Percentiles rank a stretch among this genome's conserved stretches.
These are phyloP conservation scores for Taiozyma sp. DNA, from an alignment of 1,139 yeast species.

Conservation along the genomic window DNA sequence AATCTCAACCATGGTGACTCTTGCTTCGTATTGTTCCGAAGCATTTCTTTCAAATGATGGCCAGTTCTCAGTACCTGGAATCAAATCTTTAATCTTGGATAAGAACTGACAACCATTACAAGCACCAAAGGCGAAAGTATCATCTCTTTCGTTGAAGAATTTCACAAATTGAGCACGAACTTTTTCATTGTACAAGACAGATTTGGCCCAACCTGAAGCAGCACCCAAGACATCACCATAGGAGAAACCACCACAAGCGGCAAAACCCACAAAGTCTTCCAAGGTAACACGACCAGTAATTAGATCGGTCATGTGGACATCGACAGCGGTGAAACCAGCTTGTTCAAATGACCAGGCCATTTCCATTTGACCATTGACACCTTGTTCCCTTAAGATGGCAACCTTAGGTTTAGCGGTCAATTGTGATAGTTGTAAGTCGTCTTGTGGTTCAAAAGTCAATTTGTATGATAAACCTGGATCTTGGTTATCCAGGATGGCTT, in stretches of 20 bases:
- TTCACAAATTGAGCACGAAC: slow-evolving; percentile 71
- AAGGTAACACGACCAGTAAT: slow-evolving; percentile 68
- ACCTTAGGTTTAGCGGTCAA: slow-evolving; percentile 67
- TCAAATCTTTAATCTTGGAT: slow-evolving; percentile 78
- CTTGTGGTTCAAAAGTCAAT: slow-evolving; percentile 59
- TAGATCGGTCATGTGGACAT: slow-evolving; percentile 96
- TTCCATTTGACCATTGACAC: slow-evolving; percentile 97
- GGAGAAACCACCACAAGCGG: slow-evolving; percentile 99
- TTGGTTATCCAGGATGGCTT: slow-evolving; percentile 63
- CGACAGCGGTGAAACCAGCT: slow-evolving; percentile 91
- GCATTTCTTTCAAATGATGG: slow-evolving; percentile 90
- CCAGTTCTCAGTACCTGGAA: slow-evolving; percentile 97
- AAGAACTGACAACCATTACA: slow-evolving; percentile 99
- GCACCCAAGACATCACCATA: slow-evolving; percentile 99
- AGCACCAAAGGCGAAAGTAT: slow-evolving; percentile 98
- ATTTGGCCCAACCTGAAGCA: slow-evolving; percentile 99
- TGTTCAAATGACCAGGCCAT: slow-evolving; percentile 97
- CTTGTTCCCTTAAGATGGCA: slow-evolving; percentile 97
- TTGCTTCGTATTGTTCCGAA: slow-evolving; percentile 95
- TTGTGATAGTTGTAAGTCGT: slow-evolving; percentile 32
- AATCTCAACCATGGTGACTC: slow-evolving; percentile 87
- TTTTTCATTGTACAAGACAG: slow-evolving; percentile 79
- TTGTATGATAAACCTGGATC: slow-evolving; percentile 91
- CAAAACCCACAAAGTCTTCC: slow-evolving; percentile 83
- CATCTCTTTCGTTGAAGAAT: slow-evolving; percentile 81